A percentile compares a stretch with the other conserved stretches of the same genome.
Conservation (phyloP, 2,329 filamentous ascomycete genomes). For the Aspergillus sp. region DNA sequence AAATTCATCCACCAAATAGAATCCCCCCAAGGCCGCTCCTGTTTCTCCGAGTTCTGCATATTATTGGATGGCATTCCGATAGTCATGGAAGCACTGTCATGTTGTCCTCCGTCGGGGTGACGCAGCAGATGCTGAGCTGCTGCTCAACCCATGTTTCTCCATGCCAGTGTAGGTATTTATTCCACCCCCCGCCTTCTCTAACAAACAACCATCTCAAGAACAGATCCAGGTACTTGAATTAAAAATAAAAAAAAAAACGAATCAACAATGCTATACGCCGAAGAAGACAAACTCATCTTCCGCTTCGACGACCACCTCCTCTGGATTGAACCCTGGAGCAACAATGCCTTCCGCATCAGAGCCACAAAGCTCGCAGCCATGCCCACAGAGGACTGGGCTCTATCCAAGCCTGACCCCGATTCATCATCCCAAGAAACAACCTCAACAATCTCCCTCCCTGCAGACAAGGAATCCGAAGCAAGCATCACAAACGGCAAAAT, state of each 20-base stretch:
- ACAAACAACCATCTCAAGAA: not conserved
- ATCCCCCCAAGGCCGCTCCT: not conserved
- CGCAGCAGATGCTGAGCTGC: not conserved
- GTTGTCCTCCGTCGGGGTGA: not conserved
- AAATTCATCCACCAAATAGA: constrained; percentile 8
- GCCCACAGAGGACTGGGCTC: constrained; percentile 39
- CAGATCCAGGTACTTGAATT: not conserved
- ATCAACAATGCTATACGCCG: constrained; percentile 33
- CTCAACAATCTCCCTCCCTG: constrained; percentile 16
- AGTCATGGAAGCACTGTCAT: not conserved
- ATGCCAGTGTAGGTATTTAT: not conserved
- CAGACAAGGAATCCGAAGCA: constrained; percentile 28
- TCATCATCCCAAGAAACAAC: constrained; percentile 4
- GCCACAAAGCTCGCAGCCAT: constrained; percentile 39
- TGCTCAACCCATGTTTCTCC: not conserved
- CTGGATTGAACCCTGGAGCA: constrained; percentile 41
- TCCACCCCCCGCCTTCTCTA: not conserved
- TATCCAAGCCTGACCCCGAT: constrained; percentile 18
- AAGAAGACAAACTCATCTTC: constrained; percentile 35
- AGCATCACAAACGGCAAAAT: constrained; percentile 52
- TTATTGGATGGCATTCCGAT: not conserved
- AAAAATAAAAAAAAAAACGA: not conserved
- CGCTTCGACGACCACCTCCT: constrained; percentile 40
- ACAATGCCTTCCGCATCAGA: constrained; percentile 39
- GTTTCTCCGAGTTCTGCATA: not conserved